phyloP scores from a whole-genome alignment of 176 grass and related monocot species.

The Phyllostachys edulis region DNA sequence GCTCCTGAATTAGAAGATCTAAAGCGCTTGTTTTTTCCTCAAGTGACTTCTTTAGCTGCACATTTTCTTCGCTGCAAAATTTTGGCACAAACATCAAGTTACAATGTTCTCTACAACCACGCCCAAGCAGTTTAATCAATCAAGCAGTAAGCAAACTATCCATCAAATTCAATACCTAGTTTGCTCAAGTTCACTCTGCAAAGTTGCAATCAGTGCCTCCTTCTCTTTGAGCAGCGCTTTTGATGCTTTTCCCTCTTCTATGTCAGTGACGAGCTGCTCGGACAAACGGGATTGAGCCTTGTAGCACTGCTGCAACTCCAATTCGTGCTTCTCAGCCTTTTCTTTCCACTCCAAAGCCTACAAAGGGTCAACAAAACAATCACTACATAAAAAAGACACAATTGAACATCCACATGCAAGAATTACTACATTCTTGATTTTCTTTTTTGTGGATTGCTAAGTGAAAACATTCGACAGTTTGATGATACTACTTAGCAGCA shows the following conservation, averaged over 20 bases:
- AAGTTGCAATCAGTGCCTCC: slow-evolving; percentile 50
- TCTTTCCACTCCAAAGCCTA: slow-evolving; percentile 92
- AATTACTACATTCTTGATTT: not conserved
- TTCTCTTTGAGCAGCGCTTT: slow-evolving; percentile 78
- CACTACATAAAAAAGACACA: slow-evolving; percentile 1
- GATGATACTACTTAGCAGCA: not conserved
- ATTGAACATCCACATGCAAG: not conserved
- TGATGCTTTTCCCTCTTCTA: slow-evolving; percentile 61
- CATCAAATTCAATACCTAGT: slow-evolving; percentile 60
- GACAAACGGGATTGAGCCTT: slow-evolving; percentile 81
- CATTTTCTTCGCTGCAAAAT: slow-evolving; percentile 70
- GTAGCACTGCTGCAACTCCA: slow-evolving; percentile 88
- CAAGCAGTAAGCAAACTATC: slow-evolving; percentile 23
- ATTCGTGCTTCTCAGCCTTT: slow-evolving; percentile 74
- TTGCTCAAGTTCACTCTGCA: slow-evolving; percentile 61
- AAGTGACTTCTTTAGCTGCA: slow-evolving; percentile 63
- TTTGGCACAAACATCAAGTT: slow-evolving; percentile 16
- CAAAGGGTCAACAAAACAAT: slow-evolving; percentile 17
- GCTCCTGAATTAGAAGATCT: slow-evolving; percentile 80
- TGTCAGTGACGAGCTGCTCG: slow-evolving; percentile 67
- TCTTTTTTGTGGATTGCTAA: not conserved
- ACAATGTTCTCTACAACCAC: slow-evolving; percentile 1
- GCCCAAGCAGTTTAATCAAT: slow-evolving; percentile 17
- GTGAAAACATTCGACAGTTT: not conserved
- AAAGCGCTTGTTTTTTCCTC: slow-evolving; percentile 75